Percentiles rank a stretch among this genome's conserved stretches.
These are phyloP conservation scores for Penicillium nordicum DNA, from an alignment of 2,329 filamentous ascomycete genomes.

Conservation along the genomic window DNA sequence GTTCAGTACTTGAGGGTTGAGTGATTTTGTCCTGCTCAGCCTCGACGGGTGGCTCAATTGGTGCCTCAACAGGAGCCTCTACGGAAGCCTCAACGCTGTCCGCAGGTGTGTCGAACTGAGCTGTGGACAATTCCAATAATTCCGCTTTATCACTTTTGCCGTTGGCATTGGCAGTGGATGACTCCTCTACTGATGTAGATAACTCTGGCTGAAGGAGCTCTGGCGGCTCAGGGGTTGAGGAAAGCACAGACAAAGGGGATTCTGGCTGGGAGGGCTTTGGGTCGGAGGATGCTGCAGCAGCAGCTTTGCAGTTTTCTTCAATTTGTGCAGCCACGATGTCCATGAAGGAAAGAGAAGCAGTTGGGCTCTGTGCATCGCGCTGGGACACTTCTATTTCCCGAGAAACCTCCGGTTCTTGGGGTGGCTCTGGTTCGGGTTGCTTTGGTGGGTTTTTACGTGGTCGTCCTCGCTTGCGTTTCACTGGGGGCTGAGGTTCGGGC, in stretches of 20 bases:
- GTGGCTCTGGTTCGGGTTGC: background rate
- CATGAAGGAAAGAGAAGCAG: background rate
- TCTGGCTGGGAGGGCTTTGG: background rate
- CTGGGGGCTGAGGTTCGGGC: conserved; percentile 13
- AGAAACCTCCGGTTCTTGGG: background rate
- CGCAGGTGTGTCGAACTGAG: background rate
- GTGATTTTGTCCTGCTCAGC: background rate
- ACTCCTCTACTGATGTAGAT: background rate
- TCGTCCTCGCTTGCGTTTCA: conserved; percentile 17
- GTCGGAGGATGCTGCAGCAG: background rate
- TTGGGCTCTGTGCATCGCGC: background rate
- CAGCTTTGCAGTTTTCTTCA: background rate
- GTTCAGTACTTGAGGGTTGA: background rate
- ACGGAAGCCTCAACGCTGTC: background rate
- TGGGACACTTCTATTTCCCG: background rate
- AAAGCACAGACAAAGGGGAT: background rate
- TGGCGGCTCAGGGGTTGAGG: background rate
- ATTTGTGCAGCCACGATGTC: background rate
- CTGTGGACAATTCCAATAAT: background rate
- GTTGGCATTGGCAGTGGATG: background rate
- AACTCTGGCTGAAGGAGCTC: no score
- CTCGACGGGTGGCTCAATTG: no score
- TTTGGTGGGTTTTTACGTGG: conserved; percentile 2
- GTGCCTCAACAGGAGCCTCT: no score
- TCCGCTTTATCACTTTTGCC: background rate